Base-by-base conservation (phyloP, 495 filamentous ascomycete genomes). In the Talaromyces liani region DNA sequence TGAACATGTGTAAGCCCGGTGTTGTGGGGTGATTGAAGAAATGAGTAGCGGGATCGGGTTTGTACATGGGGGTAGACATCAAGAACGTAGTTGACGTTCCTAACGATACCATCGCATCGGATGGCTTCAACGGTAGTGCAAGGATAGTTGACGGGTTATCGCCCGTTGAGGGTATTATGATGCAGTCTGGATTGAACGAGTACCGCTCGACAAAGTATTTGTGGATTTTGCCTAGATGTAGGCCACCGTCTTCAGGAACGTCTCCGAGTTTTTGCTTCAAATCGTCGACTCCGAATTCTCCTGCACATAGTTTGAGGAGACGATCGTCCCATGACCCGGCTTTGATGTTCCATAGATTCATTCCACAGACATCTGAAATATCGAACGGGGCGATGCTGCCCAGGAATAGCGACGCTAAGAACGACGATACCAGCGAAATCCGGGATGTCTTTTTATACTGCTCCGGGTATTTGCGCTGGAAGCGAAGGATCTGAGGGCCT, bases 131-230 rank as follows among this genome's bases (percentile, higher is more conserved):
- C 0, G 94, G 94, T 4, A 98, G 80, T 0, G 92, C 88, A 9
- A 98, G 87, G 66, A 98, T 97, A 0, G 94, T 97, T 0, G 94
- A 86, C 18, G 93, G 94, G 76, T 98, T 98, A 75, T 98, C 94
- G 56, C 94, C 94, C 0, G 94, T 98, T 68, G 93, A 94, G 0
- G 93, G 88, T 33, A 88, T 85, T 60, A 98, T 82, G 12, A 82
- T 82, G 72, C 92, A 96, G 55, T 86, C 82, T 7, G 80, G 66
- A 64, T 80, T 82, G 80, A 98, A 97, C 63, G 88, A 86, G 73
- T 90, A 97, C 14, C 88, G 84, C 55, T 81, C 65, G 22, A 87
- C 83, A 68, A 92, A 97, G 80, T 96, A 98, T 9, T 71, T 64
- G 61, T 85, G 85, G 34, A 98, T 83, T 6, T 69, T 71, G 20